These are phyloP conservation scores for Lentinula sp. DNA, from an alignment of 768 basidiomycete species.

Conservation along the genomic window DNA sequence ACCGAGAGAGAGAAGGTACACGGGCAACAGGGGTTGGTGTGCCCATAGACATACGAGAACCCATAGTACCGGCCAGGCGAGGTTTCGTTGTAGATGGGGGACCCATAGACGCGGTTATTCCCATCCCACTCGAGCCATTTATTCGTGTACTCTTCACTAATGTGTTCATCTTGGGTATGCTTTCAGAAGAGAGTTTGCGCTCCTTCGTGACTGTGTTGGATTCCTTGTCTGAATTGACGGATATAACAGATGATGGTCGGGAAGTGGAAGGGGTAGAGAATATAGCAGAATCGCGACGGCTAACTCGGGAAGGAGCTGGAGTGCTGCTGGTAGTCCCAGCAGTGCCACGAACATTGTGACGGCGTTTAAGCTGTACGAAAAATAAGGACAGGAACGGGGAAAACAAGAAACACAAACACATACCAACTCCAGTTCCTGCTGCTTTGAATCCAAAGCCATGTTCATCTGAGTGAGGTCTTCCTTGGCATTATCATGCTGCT, in stretches of 20 bases:
- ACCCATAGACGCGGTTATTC: neutral
- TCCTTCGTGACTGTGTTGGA: slow-evolving; percentile 22
- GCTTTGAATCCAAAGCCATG: slow-evolving; percentile 89
- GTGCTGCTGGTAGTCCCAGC: slow-evolving; percentile 52
- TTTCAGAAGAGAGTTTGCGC: slow-evolving; percentile 31
- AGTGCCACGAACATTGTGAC: slow-evolving; percentile 48
- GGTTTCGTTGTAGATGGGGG: slow-evolving; percentile 16
- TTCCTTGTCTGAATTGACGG: slow-evolving; percentile 35
- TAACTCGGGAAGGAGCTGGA: slow-evolving; percentile 27
- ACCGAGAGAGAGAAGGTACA: slow-evolving; percentile 27
- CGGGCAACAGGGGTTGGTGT: slow-evolving; percentile 33
- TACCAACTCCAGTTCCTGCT: slow-evolving; percentile 89
- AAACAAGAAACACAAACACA: slow-evolving; percentile 18
- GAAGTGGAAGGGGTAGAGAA: slow-evolving; percentile 46
- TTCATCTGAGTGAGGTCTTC: slow-evolving; percentile 82
- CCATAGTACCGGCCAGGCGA: slow-evolving; percentile 40
- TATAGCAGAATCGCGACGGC: slow-evolving; percentile 48
- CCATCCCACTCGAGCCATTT: slow-evolving; percentile 22
- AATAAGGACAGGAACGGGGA: neutral
- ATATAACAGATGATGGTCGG: slow-evolving; percentile 52
- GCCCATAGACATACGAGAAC: slow-evolving; percentile 34
- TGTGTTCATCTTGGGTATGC: slow-evolving; percentile 25
- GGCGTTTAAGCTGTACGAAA: slow-evolving; percentile 52
- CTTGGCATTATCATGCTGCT: slow-evolving; percentile 59
- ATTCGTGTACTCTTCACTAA: slow-evolving; percentile 46